Base-by-base conservation (phyloP, 257 asterid genomes). In the Vinca minor region DNA sequence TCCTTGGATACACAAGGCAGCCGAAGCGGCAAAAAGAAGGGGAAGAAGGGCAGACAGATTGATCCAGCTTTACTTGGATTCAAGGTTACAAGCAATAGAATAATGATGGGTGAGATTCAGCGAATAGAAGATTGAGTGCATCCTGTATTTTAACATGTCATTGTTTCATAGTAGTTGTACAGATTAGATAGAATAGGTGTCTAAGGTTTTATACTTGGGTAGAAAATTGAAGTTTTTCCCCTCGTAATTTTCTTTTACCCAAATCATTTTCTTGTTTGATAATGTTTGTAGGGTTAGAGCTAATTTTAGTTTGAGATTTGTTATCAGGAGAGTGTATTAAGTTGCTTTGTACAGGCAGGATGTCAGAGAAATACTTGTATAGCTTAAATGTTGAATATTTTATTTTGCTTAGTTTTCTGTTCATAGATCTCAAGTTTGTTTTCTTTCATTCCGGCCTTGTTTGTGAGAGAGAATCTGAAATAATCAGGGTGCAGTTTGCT, bases 41-140 rank as follows among this genome's bases (percentile, higher is more conserved):
- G 99, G 26, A 93, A 89, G 81, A 93, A 89, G 72, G 99, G 99
- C 62, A 83, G 96, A 58, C 99, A 89, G 72, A 93, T 93, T 0
- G 99, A 93, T 57, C 99, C 99, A 3, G 96, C 99, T 49, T 92
- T 93, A 66, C 96, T 93, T 31, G 99, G 99, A 4, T 93, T 93
- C 80, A 93, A 89, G 82, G 99, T 93, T n/a, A 82, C 95, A 1
- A 93, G 99, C 82, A 93, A 93, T 71, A 89, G 99, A 54, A 89
- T 93, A 73, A 79, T 89, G 96, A 93, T 93, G 99, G 99, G 99
- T 12, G 99, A 93, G 74, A 89, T 93, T 65, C 99, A 93, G 69
- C 73, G 97, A 55, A 21, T 85, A 67, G 99, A 89, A 31, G 99
- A 93, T 77, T 93, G 71, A 66, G 6, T 56, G 15, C 6, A 29